Percentiles rank a stretch among this genome's conserved stretches.
These are phyloP conservation scores for Fusarium compactum DNA, from an alignment of 2,329 filamentous ascomycete genomes.

Conservation along the genomic window DNA sequence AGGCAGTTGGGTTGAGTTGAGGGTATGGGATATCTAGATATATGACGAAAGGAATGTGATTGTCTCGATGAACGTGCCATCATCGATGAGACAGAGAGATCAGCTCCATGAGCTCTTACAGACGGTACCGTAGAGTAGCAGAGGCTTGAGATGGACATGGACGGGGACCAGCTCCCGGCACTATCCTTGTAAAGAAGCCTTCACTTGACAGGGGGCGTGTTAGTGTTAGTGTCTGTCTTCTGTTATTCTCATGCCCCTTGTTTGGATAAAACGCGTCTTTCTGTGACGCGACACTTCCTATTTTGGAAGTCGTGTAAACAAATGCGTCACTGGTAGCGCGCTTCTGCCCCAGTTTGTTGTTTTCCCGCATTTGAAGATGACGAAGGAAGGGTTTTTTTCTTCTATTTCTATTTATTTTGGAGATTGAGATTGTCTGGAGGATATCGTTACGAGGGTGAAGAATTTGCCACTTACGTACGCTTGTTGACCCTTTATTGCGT, in stretches of 20 bases:
- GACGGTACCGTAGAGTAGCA: background rate
- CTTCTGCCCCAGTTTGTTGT: conserved; percentile 30
- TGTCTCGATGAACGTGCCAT: conserved; percentile 37
- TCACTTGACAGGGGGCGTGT: conserved; percentile 21
- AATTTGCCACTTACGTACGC: conserved; percentile 20
- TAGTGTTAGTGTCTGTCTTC: conserved; percentile 21
- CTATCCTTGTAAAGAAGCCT: conserved; percentile 36
- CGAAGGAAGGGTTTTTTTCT: conserved; percentile 17
- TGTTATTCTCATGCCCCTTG: conserved; percentile 38
- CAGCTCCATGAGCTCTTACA: conserved; percentile 1
- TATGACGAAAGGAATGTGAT: conserved; percentile 43
- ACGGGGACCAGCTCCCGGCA: conserved; percentile 41
- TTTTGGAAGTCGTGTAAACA: conserved; percentile 53
- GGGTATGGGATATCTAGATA: background rate
- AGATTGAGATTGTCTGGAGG: background rate
- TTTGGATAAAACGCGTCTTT: conserved; percentile 50
- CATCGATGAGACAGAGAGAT: conserved; percentile 39
- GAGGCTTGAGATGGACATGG: conserved; percentile 34
- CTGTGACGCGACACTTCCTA: conserved; percentile 49
- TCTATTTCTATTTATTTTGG: background rate
- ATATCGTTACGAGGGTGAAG: conserved; percentile 4
- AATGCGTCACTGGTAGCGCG: conserved; percentile 52
- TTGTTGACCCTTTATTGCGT: conserved; percentile 1
- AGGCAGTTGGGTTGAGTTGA: conserved; percentile 8
- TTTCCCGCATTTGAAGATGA: conserved; percentile 33